Base-by-base conservation (phyloP, 495 filamentous ascomycete genomes). In the Tuber aestivum region DNA sequence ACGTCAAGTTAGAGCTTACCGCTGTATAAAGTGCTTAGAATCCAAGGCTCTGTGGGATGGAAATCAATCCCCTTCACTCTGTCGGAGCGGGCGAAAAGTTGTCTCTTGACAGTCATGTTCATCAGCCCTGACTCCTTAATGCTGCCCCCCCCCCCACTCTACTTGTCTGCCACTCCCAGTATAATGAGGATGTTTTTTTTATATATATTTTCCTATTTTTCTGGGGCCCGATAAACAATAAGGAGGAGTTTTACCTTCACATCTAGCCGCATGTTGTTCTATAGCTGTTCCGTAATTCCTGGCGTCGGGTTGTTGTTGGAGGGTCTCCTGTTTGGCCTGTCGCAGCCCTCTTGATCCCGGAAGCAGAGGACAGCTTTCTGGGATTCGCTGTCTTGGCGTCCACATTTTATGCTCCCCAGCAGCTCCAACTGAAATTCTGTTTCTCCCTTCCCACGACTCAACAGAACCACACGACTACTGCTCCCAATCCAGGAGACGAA, bases 1-100 rank as follows among this genome's bases (percentile, higher is more conserved):
- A 81, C 80, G 73, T 71, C 74, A 71, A 73, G 73, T 45, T 38
- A 69, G 75, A 42, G 83, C 89, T 82, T 88, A 94, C 92, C 96
- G 87, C 93, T 97, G 84, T 97, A 98, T 80, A 97, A 86, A 40
- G 95, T 97, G 27, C 94, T 97, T 81, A 99, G 86, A 83, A 99
- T 96, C 94, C 94, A 97, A 87, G 94, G 93, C 87, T 97, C 94
- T 72, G 92, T 93, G 38, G 94, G 94, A 83, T 97, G 94, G 86
- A 97, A 97, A 86, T 97, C 94, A 83, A 97, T 97, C 82, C 94
- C 94, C 86, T 97, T 97, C 77, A 97, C 94, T 85, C 94, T 90
- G 89, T 97, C 92, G 78, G 90, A 92, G 84, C 91, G 89, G 81
- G 92, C 91, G 85, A 92, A 91, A 83, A 94, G 90, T 85, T 93